These are phyloP conservation scores for Salisapilia sapeloensis DNA, from an alignment of 352 stramenopile species.

Conservation along the genomic window DNA sequence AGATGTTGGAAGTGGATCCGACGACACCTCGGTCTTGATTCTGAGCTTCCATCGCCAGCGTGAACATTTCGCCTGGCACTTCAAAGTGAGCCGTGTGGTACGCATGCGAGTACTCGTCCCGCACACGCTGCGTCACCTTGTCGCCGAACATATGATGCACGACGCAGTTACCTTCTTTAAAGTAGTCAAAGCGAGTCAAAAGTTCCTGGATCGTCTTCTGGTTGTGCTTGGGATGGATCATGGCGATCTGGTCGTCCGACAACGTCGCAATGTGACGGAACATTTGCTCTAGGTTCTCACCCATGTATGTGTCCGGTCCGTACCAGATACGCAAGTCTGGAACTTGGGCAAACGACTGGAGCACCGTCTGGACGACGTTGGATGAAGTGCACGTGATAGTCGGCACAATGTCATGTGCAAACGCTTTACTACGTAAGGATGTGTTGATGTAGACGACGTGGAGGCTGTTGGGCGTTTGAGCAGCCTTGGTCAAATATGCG, in stretches of 20 bases:
- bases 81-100: constrained; percentile 95
- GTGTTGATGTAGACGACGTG: constrained; percentile 99
- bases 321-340: constrained; percentile 83
- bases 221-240: constrained; percentile 77
- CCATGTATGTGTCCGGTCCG: constrained; percentile 97
- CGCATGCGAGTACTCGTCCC: constrained; percentile 82
- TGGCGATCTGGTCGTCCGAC: constrained; percentile 60
- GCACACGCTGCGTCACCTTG: constrained; percentile 86
- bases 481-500: constrained; percentile 84
- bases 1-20: constrained; percentile 93
- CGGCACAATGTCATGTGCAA: constrained; percentile 85
- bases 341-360: constrained; percentile 88
- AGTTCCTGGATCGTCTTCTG: constrained; percentile 63
- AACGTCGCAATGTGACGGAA: constrained; percentile 72
- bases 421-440: constrained; percentile 91
- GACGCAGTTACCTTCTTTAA: constrained; percentile 93
- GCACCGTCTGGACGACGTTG: constrained; percentile 93
- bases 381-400: constrained; percentile 95
- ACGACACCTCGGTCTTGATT: constrained; percentile 84
- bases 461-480: constrained; percentile 79
- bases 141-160: constrained; percentile 98
- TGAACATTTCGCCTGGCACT: constrained; percentile 98
- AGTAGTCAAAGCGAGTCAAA: constrained; percentile 85
- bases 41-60: constrained; percentile 91
- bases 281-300: constrained; percentile 92